These are phyloP conservation scores for Xylaria multiplex DNA, from an alignment of 2,329 filamentous ascomycete genomes.

Conservation along the genomic window DNA sequence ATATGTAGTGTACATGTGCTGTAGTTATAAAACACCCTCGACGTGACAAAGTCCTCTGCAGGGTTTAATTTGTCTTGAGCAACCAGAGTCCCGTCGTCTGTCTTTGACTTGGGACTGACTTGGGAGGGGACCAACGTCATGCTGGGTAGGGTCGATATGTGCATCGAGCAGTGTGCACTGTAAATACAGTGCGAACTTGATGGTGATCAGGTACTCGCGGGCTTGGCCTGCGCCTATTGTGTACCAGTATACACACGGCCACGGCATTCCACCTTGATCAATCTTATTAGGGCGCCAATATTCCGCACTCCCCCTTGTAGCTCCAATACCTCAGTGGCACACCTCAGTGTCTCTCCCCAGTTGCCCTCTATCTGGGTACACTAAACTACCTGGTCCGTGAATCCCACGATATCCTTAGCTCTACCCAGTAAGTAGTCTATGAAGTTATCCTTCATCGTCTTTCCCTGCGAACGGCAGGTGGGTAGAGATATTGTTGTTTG, in stretches of 20 bases:
- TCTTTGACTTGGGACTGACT: conserved; percentile 10
- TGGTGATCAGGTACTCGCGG: too few relatives aligned
- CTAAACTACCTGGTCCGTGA: too few relatives aligned
- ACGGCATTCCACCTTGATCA: conserved; percentile 16
- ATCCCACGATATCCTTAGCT: too few relatives aligned
- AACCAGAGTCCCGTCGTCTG: conserved; percentile 5
- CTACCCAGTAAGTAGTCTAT: too few relatives aligned
- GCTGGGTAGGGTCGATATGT: background rate
- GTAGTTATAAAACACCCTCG: conserved; percentile 19
- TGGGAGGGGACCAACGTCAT: conserved; percentile 9
- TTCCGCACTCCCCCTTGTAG: conserved; percentile 35
- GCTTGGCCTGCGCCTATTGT: conserved; percentile 2
- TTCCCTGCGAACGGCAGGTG: too few relatives aligned
- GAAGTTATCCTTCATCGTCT: too few relatives aligned
- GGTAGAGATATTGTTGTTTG: too few relatives aligned
- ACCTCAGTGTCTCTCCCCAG: too few relatives aligned
- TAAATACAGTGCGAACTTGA: conserved; percentile 26
- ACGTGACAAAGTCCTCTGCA: conserved; percentile 41
- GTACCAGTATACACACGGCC: conserved; percentile 12
- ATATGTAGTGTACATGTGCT: conserved; percentile 1
- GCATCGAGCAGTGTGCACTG: conserved; percentile 9
- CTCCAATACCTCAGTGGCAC: background rate
- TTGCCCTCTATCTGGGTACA: too few relatives aligned
- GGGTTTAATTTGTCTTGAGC: conserved; percentile 39
- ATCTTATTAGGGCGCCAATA: conserved; percentile 29